Conservation (phyloP, 2,329 filamentous ascomycete genomes). For the Apiospora marii region DNA sequence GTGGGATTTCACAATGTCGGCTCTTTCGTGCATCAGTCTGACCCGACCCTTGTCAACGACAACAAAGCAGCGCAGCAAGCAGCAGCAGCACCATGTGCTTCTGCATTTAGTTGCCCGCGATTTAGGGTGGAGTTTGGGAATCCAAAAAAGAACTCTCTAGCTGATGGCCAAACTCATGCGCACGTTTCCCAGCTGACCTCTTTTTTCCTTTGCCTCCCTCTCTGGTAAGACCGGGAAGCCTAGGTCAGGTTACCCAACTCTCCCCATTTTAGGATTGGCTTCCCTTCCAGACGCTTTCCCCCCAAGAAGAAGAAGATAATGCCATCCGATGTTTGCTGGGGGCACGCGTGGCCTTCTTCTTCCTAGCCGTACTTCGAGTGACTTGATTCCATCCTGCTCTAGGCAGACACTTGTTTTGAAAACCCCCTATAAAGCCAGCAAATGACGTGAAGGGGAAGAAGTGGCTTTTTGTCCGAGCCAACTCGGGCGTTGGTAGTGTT, state of each 20-base stretch:
- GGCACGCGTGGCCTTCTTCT: slow-evolving; percentile 17
- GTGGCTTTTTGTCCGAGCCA: background rate
- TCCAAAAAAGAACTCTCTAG: background rate
- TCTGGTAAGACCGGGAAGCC: slow-evolving; percentile 16
- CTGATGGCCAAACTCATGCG: slow-evolving; percentile 13
- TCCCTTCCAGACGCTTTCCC: slow-evolving; percentile 2
- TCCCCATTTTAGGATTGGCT: slow-evolving; percentile 10
- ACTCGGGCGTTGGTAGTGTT: background rate
- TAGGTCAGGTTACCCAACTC: slow-evolving; percentile 21
- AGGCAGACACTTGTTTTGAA: background rate
- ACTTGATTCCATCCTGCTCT: background rate
- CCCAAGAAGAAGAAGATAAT: slow-evolving; percentile 4
- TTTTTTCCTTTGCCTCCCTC: background rate
- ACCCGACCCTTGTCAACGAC: slow-evolving; percentile 21
- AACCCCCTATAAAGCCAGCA: background rate
- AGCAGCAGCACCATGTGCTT: background rate
- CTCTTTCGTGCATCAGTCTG: slow-evolving; percentile 13
- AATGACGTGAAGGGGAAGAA: slow-evolving; percentile 10
- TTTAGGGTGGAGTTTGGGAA: slow-evolving; percentile 7
- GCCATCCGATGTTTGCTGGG: slow-evolving; percentile 17
- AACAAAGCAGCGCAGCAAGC: slow-evolving; percentile 14
- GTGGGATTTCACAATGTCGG: slow-evolving; percentile 12
- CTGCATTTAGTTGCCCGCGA: slow-evolving; percentile 7
- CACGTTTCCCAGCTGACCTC: slow-evolving; percentile 14
- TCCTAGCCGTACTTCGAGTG: background rate